These are phyloP conservation scores for Hortiboletus rubellus DNA, from an alignment of 1,284 basidiomycete species.

Conservation along the genomic window DNA sequence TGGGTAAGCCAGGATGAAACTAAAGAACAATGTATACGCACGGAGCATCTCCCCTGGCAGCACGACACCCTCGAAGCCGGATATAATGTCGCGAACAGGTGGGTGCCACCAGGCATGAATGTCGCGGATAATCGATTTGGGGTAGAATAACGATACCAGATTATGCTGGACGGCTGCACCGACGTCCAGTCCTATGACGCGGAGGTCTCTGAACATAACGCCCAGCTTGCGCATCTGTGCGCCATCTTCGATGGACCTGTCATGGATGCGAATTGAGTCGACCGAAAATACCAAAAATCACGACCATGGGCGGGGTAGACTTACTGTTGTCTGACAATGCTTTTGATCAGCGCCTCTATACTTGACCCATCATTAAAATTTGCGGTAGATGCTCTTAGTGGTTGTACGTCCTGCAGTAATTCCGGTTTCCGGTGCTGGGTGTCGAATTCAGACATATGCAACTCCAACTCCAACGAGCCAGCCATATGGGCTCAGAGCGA, in stretches of 20 bases:
- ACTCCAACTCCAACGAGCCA: neutral
- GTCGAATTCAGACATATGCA: neutral
- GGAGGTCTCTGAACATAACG: slow-evolving; percentile 37
- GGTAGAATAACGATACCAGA: slow-evolving; percentile 41
- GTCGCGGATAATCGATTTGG: slow-evolving; percentile 33
- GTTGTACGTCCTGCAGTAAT: neutral
- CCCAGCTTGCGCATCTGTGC: slow-evolving; percentile 31
- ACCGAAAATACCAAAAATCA: neutral
- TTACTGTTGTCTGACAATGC: slow-evolving; percentile 13
- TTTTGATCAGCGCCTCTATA: slow-evolving; percentile 9
- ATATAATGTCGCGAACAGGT: slow-evolving; percentile 49
- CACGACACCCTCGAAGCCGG: slow-evolving; percentile 51
- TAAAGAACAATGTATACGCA: slow-evolving; percentile 47
- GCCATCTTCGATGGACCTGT: slow-evolving; percentile 25
- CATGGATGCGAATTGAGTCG: slow-evolving; percentile 31
- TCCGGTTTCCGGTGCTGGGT: neutral
- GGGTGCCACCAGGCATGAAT: slow-evolving; percentile 38
- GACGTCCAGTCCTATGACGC: slow-evolving; percentile 34
- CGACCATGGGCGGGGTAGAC: neutral
- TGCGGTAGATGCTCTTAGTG: neutral
- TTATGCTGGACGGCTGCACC: slow-evolving; percentile 44
- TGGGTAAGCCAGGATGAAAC: slow-evolving; percentile 7
- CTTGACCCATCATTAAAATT: neutral
- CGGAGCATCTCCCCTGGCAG: slow-evolving; percentile 61
- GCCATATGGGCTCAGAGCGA: neutral